These are phyloP conservation scores for Debaryomyces prosopidis DNA, from an alignment of 805 yeast species.

Conservation along the genomic window DNA sequence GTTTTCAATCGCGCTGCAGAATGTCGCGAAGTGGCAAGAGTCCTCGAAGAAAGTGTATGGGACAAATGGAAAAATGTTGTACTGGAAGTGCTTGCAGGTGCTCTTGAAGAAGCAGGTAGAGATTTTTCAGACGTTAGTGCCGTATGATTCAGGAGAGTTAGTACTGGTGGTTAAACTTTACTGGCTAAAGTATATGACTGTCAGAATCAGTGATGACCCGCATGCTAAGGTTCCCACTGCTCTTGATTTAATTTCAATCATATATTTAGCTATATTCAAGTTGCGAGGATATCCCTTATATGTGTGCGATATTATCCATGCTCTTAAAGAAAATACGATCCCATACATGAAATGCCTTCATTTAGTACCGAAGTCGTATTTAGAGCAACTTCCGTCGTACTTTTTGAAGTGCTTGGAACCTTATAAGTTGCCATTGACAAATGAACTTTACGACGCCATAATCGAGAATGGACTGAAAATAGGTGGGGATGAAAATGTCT, in stretches of 20 bases:
- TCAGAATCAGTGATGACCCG: constrained; percentile 5
- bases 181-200: constrained; percentile 29
- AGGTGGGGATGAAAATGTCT: constrained; percentile 2
- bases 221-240: constrained; percentile 18
- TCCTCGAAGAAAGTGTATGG: constrained; percentile 42
- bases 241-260: constrained; percentile 36
- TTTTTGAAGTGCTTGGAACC: constrained; percentile 42
- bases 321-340: constrained; percentile 43
- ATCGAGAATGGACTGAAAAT: constrained; percentile 9
- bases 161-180: constrained; percentile 27
- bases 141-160: constrained; percentile 15
- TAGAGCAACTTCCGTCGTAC: constrained; percentile 38
- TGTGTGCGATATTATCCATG: constrained; percentile 45
- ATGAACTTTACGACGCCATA: constrained; percentile 31
- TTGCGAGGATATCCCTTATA: constrained; percentile 50
- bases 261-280: constrained; percentile 53
- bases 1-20: constrained; percentile 9
- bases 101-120: constrained; percentile 50
- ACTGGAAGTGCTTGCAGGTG: constrained; percentile 48
- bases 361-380: constrained; percentile 38
- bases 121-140: constrained; percentile 9
- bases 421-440: constrained; percentile 35
- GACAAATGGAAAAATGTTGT: constrained; percentile 43
- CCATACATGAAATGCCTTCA: constrained; percentile 48
- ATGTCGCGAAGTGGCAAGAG: constrained; percentile 20